Conservation (phyloP, 1,139 yeast genomes). For the Wickerhamomyces sp. region DNA sequence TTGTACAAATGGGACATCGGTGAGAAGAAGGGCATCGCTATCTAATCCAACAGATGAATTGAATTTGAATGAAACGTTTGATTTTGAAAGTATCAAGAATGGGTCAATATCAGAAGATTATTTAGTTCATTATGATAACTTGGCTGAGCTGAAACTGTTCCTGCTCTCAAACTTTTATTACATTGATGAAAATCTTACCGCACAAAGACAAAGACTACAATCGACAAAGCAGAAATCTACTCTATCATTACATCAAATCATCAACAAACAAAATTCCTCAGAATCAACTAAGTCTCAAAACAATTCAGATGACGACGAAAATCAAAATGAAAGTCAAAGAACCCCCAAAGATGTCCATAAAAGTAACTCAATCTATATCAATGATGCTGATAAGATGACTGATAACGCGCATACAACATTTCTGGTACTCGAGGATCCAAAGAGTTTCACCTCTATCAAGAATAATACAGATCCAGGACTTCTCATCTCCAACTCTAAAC, state of each 20-base stretch:
- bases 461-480: conserved; percentile 35
- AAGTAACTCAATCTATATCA: conserved; percentile 19
- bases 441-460: conserved; percentile 28
- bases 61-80: conserved; percentile 27
- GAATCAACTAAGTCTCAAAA: not conserved
- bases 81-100: conserved; percentile 28
- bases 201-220: conserved; percentile 14
- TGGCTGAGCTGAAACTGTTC: conserved; percentile 37
- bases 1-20: conserved; percentile 11
- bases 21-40: conserved; percentile 12
- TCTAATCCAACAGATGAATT: conserved; percentile 12
- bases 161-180: conserved; percentile 30
- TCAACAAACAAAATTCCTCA: conserved; percentile 8
- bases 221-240: conserved; percentile 16
- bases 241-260: conserved; percentile 17
- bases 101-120: conserved; percentile 31
- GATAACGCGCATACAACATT: conserved; percentile 15
- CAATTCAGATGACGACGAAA: conserved; percentile 2
- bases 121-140: conserved; percentile 40
- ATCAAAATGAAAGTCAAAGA: not conserved
- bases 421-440: conserved; percentile 30
- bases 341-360: conserved; percentile 7
- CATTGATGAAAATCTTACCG: conserved; percentile 21
- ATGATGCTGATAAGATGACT: conserved; percentile 15
- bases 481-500: conserved; percentile 18